phyloP scores from a whole-genome alignment of 176 grass and related monocot species.

The Carex pumila region DNA sequence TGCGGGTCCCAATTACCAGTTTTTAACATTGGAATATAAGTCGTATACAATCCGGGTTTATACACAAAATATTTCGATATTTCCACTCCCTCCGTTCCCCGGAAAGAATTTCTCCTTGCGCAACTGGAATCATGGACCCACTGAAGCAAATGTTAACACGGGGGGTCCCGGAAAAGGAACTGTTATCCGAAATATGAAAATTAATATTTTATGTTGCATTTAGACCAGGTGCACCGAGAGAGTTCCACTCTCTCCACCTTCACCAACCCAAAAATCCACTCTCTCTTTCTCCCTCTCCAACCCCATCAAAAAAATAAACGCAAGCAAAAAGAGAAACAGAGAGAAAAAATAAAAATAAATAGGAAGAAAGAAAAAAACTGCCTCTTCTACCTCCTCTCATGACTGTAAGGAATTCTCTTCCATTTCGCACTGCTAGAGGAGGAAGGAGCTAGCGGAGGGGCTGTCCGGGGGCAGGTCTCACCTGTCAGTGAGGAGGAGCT shows the following conservation, averaged over 20 bases:
- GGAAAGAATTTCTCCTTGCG: not conserved
- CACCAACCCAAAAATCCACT: slow-evolving; percentile 27
- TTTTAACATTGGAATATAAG: not conserved
- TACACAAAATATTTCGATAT: not conserved
- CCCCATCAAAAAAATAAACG: slow-evolving; percentile 18
- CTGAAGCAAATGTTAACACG: not conserved
- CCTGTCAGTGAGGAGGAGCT: slow-evolving; percentile 11
- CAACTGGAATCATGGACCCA: not conserved
- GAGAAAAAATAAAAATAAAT: slow-evolving; percentile 25
- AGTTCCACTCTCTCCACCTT: not conserved
- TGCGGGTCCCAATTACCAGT: not conserved
- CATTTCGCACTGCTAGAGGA: not conserved
- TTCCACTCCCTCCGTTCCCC: not conserved
- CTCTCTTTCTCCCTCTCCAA: not conserved
- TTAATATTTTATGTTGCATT: not conserved
- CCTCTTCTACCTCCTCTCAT: slow-evolving; percentile 24
- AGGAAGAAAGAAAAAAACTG: slow-evolving; percentile 32
- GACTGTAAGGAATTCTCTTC: not conserved
- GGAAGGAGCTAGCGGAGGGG: not conserved
- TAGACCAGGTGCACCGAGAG: slow-evolving; percentile 15
- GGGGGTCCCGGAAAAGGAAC: not conserved
- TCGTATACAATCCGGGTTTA: not conserved
- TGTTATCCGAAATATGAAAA: not conserved
- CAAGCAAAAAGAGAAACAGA: not conserved
- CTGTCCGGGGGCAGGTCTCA: not conserved